Conservation (phyloP, 441 rosid genomes). For the Syzygium syzygioides region DNA sequence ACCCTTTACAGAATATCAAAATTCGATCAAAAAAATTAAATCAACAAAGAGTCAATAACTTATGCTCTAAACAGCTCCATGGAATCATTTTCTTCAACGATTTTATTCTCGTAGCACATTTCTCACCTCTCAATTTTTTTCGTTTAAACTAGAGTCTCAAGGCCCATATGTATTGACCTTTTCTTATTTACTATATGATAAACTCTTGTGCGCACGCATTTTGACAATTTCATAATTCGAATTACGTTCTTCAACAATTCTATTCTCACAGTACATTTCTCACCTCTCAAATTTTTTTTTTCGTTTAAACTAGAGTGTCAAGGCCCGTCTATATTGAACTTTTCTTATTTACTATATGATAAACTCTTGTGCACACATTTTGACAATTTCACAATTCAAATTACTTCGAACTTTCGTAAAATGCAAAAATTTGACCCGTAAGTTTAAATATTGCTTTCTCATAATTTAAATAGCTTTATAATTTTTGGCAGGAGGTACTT, state of each 20-base stretch:
- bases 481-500: neutral
- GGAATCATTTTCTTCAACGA: neutral
- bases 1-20: neutral
- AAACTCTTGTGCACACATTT: neutral
- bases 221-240: neutral
- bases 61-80: neutral
- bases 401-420: neutral
- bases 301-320: neutral
- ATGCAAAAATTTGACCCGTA: neutral
- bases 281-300: neutral
- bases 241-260: neutral
- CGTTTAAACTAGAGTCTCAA: neutral
- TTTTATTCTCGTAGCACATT: neutral
- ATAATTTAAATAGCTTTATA: neutral
- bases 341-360: neutral
- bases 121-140: neutral
- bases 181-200: neutral
- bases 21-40: neutral
- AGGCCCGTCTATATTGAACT: neutral
- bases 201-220: neutral
- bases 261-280: neutral
- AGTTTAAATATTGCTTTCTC: neutral
- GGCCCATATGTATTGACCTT: neutral
- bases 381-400: neutral
- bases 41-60: neutral